Percentiles rank a stretch among this genome's conserved stretches.
Evolutionary conservation across 345 rosid species (phyloP).

Genomic region (Salix viminalis): DNA sequence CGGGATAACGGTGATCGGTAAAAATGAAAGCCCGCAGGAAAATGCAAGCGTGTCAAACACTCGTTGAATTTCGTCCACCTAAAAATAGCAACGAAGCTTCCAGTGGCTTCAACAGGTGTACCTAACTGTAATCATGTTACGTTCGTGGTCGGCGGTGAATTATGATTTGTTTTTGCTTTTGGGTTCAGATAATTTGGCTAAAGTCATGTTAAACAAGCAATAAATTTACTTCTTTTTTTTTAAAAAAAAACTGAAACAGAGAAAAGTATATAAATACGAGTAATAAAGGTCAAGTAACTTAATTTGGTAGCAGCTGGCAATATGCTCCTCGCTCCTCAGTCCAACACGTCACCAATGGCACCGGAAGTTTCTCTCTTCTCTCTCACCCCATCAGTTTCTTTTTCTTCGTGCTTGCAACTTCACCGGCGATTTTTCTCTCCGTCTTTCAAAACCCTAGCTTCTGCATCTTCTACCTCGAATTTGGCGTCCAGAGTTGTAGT

Average conservation of each 20-base stretch:
- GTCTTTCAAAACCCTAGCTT: slow-evolving; percentile 17
- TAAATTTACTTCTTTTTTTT: too few species aligned
- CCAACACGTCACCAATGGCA: slow-evolving; percentile 38
- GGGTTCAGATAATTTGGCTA: not conserved
- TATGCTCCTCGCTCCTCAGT: not conserved
- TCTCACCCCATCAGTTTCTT: slow-evolving; percentile 15
- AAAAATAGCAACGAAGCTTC: not conserved
- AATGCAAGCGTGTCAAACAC: not conserved
- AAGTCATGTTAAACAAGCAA: not conserved
- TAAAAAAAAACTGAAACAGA: not conserved
- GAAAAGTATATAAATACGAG: not conserved
- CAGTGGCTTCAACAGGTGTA: slow-evolving; percentile 1
- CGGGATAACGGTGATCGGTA: not conserved
- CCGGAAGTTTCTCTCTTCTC: slow-evolving; percentile 23
- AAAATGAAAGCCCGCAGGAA: not conserved
- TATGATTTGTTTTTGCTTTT: not conserved
- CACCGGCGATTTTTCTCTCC: slow-evolving; percentile 15
- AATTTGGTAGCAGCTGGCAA: slow-evolving; percentile 29
- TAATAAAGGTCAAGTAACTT: not conserved
- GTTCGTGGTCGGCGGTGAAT: not conserved
- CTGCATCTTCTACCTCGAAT: slow-evolving; percentile 6
- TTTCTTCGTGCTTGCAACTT: slow-evolving; percentile 13
- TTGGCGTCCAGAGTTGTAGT: slow-evolving; percentile 66
- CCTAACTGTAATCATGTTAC: not conserved
- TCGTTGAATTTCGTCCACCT: not conserved